Evolutionary conservation across 345 rosid species (phyloP), one percentile per base, ranked within the genome.

Genomic region (Aquilaria sinensis): DNA sequence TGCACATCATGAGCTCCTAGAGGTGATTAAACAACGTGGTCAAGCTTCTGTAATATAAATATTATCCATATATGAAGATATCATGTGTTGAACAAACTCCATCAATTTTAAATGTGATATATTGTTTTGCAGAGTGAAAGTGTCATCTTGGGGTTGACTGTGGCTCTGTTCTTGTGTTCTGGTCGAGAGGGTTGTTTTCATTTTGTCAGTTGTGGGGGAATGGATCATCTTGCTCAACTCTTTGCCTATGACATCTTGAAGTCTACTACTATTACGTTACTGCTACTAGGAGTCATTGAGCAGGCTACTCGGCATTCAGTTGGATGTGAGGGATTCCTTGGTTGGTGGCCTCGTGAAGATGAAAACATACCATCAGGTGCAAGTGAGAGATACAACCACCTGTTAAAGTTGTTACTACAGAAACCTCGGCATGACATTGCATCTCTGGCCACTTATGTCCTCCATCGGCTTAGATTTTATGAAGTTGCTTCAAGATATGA

Each of bases 341-440:
- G 97, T 57, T 93, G 98, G 98, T 93, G 97, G 96, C 97, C 90
- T 68, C 97, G 92, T 63, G 86, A 86, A 78, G 86, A 90, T 74
- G 90, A 82, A 70, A 76, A 60, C 50, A 72, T 90, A 49, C 95
- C 99, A 29, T 77, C 85, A 72, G 76, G 90, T 58, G 68, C 64
- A 57, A 93, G 99, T 75, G 84, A 88, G 72, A 85, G 94, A 51
- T 93, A 93, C 70, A 73, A 78, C 68, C 84, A 77, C 74, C 67
- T 93, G 78, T 73, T 93, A 79, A 88, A 82, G 62, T 70, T 90
- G 70, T 76, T 93, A 62, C 73, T 93, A 81, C 86, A 85, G 73
- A 85, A 86, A 71, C 92, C 92, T 59, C 71, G 83, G 31, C 96
- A 93, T 75, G 97, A 90, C 69, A 72, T 90, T 71, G 89, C 99